Percentiles rank a stretch among this genome's conserved stretches.
Evolutionary conservation across 1,284 basidiomycete species (phyloP).

Genomic region (Paramarasmius palmivorus): DNA sequence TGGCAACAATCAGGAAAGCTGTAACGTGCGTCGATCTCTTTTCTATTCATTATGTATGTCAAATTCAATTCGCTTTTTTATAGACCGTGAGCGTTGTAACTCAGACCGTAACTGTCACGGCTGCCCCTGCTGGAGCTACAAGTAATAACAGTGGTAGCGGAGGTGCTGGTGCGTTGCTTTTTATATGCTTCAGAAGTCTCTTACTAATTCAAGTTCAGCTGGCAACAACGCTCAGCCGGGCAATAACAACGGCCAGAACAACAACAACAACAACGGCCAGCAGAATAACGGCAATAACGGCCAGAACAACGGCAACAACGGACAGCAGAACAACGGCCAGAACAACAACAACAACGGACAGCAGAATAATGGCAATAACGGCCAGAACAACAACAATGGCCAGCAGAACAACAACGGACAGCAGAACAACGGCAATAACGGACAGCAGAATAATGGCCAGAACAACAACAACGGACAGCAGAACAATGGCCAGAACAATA

Average conservation of each 20-base stretch:
- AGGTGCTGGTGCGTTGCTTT: neutral
- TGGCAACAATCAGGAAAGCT: conserved; percentile 18
- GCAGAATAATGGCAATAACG: conserved; percentile 6
- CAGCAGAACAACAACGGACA: neutral
- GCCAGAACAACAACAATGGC: neutral
- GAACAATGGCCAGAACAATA: neutral
- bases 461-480: neutral
- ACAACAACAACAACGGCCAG: neutral
- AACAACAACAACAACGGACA: neutral
- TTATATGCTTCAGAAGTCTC: neutral
- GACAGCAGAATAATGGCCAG: conserved; percentile 4
- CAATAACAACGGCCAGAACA: neutral
- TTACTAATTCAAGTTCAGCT: neutral
- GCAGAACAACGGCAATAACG: neutral
- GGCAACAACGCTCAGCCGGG: neutral
- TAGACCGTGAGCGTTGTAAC: conserved; percentile 8
- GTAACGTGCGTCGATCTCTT: conserved; percentile 8
- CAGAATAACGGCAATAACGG: neutral
- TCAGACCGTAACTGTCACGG: conserved; percentile 25
- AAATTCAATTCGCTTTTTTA: conserved; percentile 1
- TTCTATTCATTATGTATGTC: neutral
- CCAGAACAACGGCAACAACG: neutral
- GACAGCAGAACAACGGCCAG: conserved; percentile 1
- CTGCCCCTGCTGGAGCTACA: conserved; percentile 24
- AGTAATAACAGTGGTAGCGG: conserved; percentile 15